Percentiles rank a stretch among this genome's conserved stretches.
phyloP scores from a whole-genome alignment of 164 flowering plant genomes.

The grape (Vitis vinifera) region DNA sequence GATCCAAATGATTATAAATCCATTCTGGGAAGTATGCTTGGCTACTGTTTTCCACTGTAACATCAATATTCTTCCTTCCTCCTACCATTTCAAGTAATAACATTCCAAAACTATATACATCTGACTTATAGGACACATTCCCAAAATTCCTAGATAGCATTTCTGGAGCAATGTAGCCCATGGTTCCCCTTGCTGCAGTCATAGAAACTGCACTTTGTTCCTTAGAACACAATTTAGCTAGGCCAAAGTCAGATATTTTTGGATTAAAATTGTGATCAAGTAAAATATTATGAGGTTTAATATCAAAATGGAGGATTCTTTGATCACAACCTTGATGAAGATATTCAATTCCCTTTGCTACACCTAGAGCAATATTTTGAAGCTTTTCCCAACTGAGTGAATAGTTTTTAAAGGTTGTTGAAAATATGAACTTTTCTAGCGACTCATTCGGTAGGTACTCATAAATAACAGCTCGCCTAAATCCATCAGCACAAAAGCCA shows the following conservation, averaged over 20 bases:
- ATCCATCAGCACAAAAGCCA: slow-evolving; percentile 36
- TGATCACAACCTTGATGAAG: slow-evolving; percentile 32
- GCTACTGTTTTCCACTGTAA: slow-evolving; percentile 1
- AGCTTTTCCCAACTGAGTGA: slow-evolving; percentile 24
- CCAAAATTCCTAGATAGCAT: slow-evolving; percentile 24
- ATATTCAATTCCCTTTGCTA: slow-evolving; percentile 30
- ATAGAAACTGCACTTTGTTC: slow-evolving; percentile 21
- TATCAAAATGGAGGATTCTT: slow-evolving; percentile 23
- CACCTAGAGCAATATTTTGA: slow-evolving; percentile 24
- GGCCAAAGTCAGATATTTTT: slow-evolving; percentile 29
- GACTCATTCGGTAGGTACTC: slow-evolving; percentile 31
- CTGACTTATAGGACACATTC: slow-evolving; percentile 16
- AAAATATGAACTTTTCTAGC: slow-evolving; percentile 20
- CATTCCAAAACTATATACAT: slow-evolving; percentile 32
- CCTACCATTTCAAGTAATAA: slow-evolving; percentile 16
- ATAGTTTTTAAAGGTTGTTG: background rate
- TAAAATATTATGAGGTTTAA: no score
- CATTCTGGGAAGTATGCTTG: slow-evolving; percentile 31
- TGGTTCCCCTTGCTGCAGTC: slow-evolving; percentile 22
- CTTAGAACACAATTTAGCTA: slow-evolving; percentile 20
- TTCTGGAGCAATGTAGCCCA: slow-evolving; percentile 28
- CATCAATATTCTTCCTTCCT: background rate
- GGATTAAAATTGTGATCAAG: slow-evolving; percentile 23
- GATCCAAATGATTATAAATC: slow-evolving; percentile 25
- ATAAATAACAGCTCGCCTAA: slow-evolving; percentile 27